phyloP scores from a whole-genome alignment of 495 filamentous ascomycete genomes.

The Tirmania nivea region DNA sequence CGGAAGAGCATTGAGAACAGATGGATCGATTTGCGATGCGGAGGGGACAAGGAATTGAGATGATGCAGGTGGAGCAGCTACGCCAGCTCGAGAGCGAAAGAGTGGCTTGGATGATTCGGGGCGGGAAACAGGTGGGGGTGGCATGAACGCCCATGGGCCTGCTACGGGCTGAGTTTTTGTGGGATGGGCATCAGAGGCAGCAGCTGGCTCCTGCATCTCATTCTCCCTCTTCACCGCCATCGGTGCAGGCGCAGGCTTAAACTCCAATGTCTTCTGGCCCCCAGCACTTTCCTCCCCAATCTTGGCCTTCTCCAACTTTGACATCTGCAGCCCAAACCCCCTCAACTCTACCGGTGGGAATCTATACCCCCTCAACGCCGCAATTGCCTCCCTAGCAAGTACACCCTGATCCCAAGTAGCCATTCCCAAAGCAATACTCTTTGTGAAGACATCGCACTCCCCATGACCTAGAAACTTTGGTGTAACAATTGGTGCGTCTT shows the following conservation, averaged over 20 bases:
- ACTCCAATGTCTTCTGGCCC: slow-evolving; percentile 12
- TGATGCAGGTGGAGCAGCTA: not conserved
- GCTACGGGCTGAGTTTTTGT: too few relatives aligned
- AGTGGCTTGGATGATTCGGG: too few relatives aligned
- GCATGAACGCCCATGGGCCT: too few relatives aligned
- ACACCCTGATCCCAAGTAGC: slow-evolving; percentile 50
- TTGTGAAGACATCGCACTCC: slow-evolving; percentile 82
- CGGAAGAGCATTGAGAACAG: not conserved
- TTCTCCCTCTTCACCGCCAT: too few relatives aligned
- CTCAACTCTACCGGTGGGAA: slow-evolving; percentile 78
- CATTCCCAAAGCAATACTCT: slow-evolving; percentile 59
- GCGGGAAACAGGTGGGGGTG: too few relatives aligned
- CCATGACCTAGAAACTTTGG: slow-evolving; percentile 90
- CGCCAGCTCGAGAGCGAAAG: too few relatives aligned
- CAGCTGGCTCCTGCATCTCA: too few relatives aligned
- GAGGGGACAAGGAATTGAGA: not conserved
- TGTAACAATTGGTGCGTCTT: slow-evolving; percentile 75
- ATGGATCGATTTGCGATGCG: not conserved
- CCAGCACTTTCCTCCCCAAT: slow-evolving; percentile 25
- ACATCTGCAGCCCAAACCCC: slow-evolving; percentile 78
- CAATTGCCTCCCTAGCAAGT: slow-evolving; percentile 58
- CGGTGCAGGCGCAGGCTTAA: not conserved
- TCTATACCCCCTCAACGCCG: slow-evolving; percentile 57
- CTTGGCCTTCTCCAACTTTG: slow-evolving; percentile 54
- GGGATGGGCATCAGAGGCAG: too few relatives aligned